Evolutionary conservation across 1,284 basidiomycete species (phyloP), one percentile per base, ranked within the genome.

Genomic region (Cryptococcus depauperatus): DNA sequence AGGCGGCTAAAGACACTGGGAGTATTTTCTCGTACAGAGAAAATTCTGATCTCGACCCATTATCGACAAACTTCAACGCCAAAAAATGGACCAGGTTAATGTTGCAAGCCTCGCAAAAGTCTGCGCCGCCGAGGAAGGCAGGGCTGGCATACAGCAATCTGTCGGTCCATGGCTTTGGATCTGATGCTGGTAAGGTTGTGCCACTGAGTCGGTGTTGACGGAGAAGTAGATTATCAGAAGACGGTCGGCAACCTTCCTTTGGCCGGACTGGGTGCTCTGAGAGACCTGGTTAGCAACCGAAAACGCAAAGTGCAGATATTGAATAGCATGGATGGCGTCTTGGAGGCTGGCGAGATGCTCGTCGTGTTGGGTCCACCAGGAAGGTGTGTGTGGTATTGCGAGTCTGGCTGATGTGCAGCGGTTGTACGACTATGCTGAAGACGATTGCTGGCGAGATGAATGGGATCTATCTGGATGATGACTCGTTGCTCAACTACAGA

Each of bases 351-450:
- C 26, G 77, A 79, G 64, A 76, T 79, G 62, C 47, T 64, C 10
- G 68, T 83, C 47, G 64, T 74, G n/a, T 71, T 75, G 7, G 61
- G 79, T 5, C 62, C 82, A 14, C 79, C 81, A 79, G 60, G 72
- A 80, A 40, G 78, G 46, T 65, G 48, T 27, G 57, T 50, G n/a
- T n/a, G n/a, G n/a, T n/a, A n/a, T n/a, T n/a, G n/a, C n/a, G n/a
- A n/a, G n/a, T n/a, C n/a, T n/a, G 4, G 11, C 32, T 18, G 32
- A n/a, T 18, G 32, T 33, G n/a, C 26, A 69, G 68, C 79, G 71
- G 82, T 74, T 87, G 86, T 58, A 57, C 79, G 46, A 69, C 77
- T 0, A 69, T 70, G 34, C 62, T 79, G 53, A 72, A 79, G 61
- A 72, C 75, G 10, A 72, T 80, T 47, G 70, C 76, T 1, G 75